Conservation (phyloP, 805 yeast species). For the Brettanomyces naardenensis region DNA sequence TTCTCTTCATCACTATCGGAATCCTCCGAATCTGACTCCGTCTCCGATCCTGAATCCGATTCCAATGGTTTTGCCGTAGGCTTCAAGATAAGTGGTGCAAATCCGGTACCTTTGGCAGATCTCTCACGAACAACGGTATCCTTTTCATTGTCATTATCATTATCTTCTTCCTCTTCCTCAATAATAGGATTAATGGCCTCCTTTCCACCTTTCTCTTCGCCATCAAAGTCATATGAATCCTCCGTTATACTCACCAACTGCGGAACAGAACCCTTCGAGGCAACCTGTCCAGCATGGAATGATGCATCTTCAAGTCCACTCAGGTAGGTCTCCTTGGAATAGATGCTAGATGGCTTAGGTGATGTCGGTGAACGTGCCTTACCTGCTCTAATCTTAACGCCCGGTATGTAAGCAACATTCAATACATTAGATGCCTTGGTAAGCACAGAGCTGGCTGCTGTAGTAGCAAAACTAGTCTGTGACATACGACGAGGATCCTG, state of each 20-base stretch:
- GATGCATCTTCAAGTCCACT: constrained; percentile 27
- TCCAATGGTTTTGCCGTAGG: constrained; percentile 5
- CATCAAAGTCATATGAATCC: constrained; percentile 20
- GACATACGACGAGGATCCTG: constrained; percentile 18
- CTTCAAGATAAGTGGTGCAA: constrained; percentile 12
- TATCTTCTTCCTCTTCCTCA: constrained; percentile 10
- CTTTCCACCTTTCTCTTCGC: constrained; percentile 7
- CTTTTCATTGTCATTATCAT: neutral
- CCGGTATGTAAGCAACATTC: constrained; percentile 92
- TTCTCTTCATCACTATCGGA: constrained; percentile 27
- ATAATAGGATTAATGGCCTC: constrained; percentile 6
- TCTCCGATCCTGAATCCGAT: constrained; percentile 4
- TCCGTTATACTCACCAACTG: constrained; percentile 20
- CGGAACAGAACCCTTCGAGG: constrained; percentile 21
- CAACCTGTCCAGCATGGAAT: constrained; percentile 25
- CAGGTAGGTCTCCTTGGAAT: constrained; percentile 26
- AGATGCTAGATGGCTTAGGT: constrained; percentile 20
- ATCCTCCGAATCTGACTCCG: constrained; percentile 13
- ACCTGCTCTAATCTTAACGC: constrained; percentile 57
- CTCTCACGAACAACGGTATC: neutral
- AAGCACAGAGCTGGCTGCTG: constrained; percentile 52
- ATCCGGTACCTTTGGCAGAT: constrained; percentile 2
- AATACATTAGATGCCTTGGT: constrained; percentile 82
- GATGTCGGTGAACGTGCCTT: constrained; percentile 11
- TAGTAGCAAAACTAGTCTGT: constrained; percentile 23